phyloP scores from a whole-genome alignment of 2,329 filamentous ascomycete genomes.

The Talaromyces verruculosus region DNA sequence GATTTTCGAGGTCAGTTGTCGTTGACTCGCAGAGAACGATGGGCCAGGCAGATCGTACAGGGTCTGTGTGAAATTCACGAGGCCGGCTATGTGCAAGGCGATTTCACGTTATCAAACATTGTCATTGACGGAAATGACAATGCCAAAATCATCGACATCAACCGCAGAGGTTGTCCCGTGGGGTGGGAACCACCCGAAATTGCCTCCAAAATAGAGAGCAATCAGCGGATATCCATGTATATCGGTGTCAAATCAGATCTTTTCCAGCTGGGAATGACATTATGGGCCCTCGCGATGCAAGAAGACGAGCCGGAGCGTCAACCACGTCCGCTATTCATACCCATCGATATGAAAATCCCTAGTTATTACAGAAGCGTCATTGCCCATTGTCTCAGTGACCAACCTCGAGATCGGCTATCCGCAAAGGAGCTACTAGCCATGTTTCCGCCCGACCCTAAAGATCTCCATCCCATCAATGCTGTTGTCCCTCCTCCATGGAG shows the following conservation, averaged over 20 bases:
- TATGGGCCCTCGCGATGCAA: constrained; percentile 86
- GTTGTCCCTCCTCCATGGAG: constrained; percentile 13
- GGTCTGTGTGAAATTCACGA: constrained; percentile 93
- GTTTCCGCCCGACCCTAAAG: constrained; percentile 56
- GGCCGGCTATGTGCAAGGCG: constrained; percentile 92
- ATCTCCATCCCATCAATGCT: not conserved
- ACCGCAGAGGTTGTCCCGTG: constrained; percentile 91
- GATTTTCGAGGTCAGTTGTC: constrained; percentile 64
- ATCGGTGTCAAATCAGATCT: constrained; percentile 97
- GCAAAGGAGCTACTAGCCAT: constrained; percentile 69
- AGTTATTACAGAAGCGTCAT: constrained; percentile 76
- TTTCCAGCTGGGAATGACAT: constrained; percentile 93
- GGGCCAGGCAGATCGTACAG: constrained; percentile 87
- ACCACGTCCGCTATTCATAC: constrained; percentile 63
- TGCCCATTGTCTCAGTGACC: constrained; percentile 70
- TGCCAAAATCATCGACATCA: constrained; percentile 98
- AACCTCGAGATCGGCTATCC: constrained; percentile 70
- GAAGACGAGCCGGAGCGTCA: constrained; percentile 86
- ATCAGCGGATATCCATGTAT: constrained; percentile 91
- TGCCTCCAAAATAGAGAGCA: constrained; percentile 77
- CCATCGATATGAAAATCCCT: constrained; percentile 59
- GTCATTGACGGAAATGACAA: constrained; percentile 82
- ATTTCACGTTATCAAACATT: constrained; percentile 96
- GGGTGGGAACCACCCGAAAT: constrained; percentile 98
- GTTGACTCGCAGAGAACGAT: constrained; percentile 75